Evolutionary conservation across 2,329 filamentous ascomycete species (phyloP).

Genomic region (Huntiella decipiens): DNA sequence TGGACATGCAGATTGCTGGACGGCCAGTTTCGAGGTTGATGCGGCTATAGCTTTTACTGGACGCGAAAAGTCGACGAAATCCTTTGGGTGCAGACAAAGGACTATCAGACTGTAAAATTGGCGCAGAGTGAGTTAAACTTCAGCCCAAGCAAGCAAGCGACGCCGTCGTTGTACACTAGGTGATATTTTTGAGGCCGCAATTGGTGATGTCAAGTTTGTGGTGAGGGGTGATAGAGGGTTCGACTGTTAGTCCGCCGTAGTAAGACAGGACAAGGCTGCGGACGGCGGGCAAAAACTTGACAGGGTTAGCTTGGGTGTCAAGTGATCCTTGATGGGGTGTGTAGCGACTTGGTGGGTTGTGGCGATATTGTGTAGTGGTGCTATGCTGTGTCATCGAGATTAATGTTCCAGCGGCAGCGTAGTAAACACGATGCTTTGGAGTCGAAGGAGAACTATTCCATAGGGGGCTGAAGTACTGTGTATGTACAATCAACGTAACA

Average conservation of each 20-base stretch:
- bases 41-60: neutral
- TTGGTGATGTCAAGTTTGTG: conserved; percentile 3
- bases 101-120: neutral
- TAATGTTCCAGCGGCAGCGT: too few relatives aligned
- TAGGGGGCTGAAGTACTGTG: too few relatives aligned
- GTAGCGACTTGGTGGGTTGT: too few relatives aligned
- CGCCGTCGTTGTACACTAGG: too few relatives aligned
- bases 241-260: neutral
- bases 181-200: neutral
- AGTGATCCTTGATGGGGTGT: neutral
- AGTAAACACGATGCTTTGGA: too few relatives aligned
- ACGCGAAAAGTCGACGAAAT: neutral
- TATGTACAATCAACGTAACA: too few relatives aligned
- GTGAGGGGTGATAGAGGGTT: conserved; percentile 9
- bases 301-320: conserved; percentile 10
- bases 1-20: neutral
- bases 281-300: conserved; percentile 8
- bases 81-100: neutral
- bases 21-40: neutral
- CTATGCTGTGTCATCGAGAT: too few relatives aligned
- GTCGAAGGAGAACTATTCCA: too few relatives aligned
- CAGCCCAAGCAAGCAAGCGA: too few relatives aligned
- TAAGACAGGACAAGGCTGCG: conserved; percentile 11
- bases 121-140: too few relatives aligned
- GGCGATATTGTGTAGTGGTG: too few relatives aligned